Base-by-base conservation (phyloP, 176 grass and related monocot genomes). In the Carex scoparia region DNA sequence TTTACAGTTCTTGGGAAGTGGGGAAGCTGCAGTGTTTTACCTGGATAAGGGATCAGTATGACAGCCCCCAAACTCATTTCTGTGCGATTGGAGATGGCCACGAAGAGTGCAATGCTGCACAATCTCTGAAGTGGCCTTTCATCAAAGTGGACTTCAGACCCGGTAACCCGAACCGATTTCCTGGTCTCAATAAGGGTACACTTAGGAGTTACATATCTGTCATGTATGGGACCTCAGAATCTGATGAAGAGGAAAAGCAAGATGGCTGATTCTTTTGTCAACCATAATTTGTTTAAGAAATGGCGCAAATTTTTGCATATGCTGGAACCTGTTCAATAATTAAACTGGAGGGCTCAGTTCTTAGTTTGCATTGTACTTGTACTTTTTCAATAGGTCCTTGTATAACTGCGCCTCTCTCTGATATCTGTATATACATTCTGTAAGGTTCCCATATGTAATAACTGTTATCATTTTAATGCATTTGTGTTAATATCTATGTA, bases 1-100 rank as follows among this genome's bases (percentile, higher is more conserved):
- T 97, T 65, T 97, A 97, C 84, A 98, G 95, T 68, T 94, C 95
- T 37, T 98, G 95, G 92, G 95, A 98, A 86, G 85, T 90, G 37
- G 93, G 95, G 16, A 98, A 98, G 73, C 80, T 93, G 58, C 95
- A 98, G 63, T 98, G 95, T 83, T 98, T 98, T 91, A 90, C 77
- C 31, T 98, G 95, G 95, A 98, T 98, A 88, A 93, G 89, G 80
- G 93, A 94, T 13, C 92, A 91, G 14, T 93, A 90, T 7, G 80
- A 87, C 7, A 86, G 93, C 56, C 91, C 89, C 14, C 89, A 93
- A 9, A 86, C 93, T 42, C 88, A 72, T 64, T 98, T 98, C 87
- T 98, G 93, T 44, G 96, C 81, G 12, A 89, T 98, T 27, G 93
- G 93, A 49, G 96, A 98, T 10, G 96, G 96, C 18, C 75, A 71